Evolutionary conservation across 108 stramenopile genomes (phyloP), one percentile per base, ranked within the genome.

Genomic region (Schizochytrium sp.): DNA sequence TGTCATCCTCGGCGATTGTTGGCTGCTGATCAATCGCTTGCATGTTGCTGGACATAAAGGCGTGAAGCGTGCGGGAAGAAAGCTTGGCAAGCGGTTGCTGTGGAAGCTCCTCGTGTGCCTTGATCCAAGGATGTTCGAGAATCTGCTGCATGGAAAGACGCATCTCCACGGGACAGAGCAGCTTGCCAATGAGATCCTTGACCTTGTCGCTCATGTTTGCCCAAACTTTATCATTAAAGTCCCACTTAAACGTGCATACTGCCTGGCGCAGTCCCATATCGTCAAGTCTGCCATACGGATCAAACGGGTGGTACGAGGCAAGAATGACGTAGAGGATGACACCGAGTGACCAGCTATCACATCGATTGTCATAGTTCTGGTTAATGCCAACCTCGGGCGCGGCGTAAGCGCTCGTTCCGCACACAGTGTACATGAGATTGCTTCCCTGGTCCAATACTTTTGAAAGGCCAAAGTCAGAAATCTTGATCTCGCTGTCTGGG

Each of bases 401-500:
- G n/a, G 96, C 97, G 90, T 98, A 98, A 5, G 96, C 96, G 14
- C 96, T 96, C 87, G 97, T 98, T 55, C 97, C 97, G 90, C 97
- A 98, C 91, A 96, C 96, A 4, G 97, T 98, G 16, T 93, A 95
- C n/a, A 98, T 92, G 8, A 92, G 92, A 12, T 95, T 95, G 59
- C 51, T 47, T 14, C 94, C 95, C 45, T 90, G 91, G 4, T 90
- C 91, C 16, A 95, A 90, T 57, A 94, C 94, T 91, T 99, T 97
- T 72, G 97, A 97, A 87, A 99, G 98, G 28, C 99, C 99, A 90
- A 99, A 99, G 91, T 99, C 99, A 29, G 98, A 98, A 89, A 99
- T 95, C 92, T 99, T 99, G 90, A 99, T 97, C 4, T 93, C 90
- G 34, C 96, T 94, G 89, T 98, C 97, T 71, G 96, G 92, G 12